These are phyloP conservation scores for Ballota nigra DNA, from an alignment of 257 asterid genomes.

Conservation along the genomic window DNA sequence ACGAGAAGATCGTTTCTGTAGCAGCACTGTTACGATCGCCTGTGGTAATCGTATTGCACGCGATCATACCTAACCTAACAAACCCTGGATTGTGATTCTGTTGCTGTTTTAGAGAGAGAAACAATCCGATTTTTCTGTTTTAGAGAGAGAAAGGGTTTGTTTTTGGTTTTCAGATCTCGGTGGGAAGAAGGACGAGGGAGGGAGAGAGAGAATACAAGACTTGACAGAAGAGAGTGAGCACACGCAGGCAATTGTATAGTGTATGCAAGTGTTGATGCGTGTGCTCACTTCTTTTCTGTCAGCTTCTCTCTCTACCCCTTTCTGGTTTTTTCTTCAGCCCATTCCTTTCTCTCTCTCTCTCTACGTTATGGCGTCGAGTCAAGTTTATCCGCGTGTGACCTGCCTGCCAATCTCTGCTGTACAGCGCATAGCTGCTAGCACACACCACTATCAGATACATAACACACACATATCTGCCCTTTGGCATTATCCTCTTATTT, in stretches of 20 bases:
- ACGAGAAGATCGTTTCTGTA: neutral
- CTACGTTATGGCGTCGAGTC: neutral
- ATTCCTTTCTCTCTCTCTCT: neutral
- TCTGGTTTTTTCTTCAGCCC: neutral
- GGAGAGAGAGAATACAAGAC: constrained; percentile 3
- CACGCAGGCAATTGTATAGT: constrained; percentile 42
- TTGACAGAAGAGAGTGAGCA: constrained; percentile 71
- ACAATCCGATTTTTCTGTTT: neutral
- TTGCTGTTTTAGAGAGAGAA: no score
- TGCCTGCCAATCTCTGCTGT: neutral
- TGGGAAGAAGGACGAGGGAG: neutral
- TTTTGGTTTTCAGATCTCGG: constrained; percentile 36
- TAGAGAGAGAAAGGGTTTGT: neutral
- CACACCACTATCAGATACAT: no score
- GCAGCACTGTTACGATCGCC: neutral
- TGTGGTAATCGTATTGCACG: no score
- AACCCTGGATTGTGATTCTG: no score
- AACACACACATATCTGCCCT: neutral
- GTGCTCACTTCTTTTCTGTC: constrained; percentile 59
- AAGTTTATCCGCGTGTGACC: neutral
- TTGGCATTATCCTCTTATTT: neutral
- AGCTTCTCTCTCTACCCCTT: constrained; percentile 27
- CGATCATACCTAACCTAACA: no score
- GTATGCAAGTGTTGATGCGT: constrained; percentile 33
- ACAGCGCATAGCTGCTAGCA: neutral